Conservation (phyloP, 352 stramenopile species). For the Pseudoperonospora humuli region DNA sequence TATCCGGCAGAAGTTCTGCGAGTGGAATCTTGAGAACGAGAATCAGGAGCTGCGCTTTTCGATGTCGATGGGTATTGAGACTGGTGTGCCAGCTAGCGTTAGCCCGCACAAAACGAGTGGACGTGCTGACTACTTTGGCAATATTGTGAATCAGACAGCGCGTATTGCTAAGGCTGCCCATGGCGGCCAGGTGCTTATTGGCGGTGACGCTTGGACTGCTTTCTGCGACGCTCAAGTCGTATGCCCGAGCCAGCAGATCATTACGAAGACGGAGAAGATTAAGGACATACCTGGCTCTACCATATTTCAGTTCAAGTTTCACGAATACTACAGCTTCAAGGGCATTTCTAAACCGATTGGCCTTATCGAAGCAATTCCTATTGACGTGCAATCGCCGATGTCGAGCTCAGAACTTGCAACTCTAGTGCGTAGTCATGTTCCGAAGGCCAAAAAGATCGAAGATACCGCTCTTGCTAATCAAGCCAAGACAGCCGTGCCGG, state of each 20-base stretch:
- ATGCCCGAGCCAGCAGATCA: slow-evolving; percentile 28
- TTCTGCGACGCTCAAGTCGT: slow-evolving; percentile 37
- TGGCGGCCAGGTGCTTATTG: slow-evolving; percentile 76
- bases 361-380: slow-evolving; percentile 70
- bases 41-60: slow-evolving; percentile 78
- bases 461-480: slow-evolving; percentile 36
- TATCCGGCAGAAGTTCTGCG: slow-evolving; percentile 66
- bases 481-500: slow-evolving; percentile 38
- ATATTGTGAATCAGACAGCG: slow-evolving; percentile 86
- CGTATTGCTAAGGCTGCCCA: slow-evolving; percentile 79
- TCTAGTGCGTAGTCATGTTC: slow-evolving; percentile 26
- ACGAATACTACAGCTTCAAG: slow-evolving; percentile 83
- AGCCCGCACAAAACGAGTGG: slow-evolving; percentile 85
- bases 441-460: slow-evolving; percentile 62
- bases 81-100: slow-evolving; percentile 71
- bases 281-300: slow-evolving; percentile 41
- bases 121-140: slow-evolving; percentile 84
- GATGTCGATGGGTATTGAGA: slow-evolving; percentile 86
- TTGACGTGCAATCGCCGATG: slow-evolving; percentile 48
- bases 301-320: slow-evolving; percentile 77
- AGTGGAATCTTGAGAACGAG: slow-evolving; percentile 68
- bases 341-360: slow-evolving; percentile 76
- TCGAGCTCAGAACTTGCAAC: slow-evolving; percentile 31
- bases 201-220: slow-evolving; percentile 66
- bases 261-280: slow-evolving; percentile 35